Evolutionary conservation across 176 grass and related monocot species (phyloP).

Genomic region (Neostapfia colusana): DNA sequence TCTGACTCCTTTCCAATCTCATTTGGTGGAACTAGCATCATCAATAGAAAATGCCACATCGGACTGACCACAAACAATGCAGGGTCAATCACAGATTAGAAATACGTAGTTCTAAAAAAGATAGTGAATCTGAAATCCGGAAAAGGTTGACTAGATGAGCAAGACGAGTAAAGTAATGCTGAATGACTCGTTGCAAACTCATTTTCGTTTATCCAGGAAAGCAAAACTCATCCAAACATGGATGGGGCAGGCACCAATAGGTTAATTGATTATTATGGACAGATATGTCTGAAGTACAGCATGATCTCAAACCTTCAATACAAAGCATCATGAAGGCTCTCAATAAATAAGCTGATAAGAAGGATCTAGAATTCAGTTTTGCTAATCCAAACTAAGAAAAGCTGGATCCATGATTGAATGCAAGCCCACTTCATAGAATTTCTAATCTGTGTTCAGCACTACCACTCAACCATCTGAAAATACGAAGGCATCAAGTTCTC

Average conservation of each 20-base stretch:
- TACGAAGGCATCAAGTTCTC: slow-evolving; percentile 45
- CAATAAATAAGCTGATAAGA: slow-evolving; percentile 31
- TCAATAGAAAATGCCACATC: slow-evolving; percentile 30
- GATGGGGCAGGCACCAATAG: slow-evolving; percentile 5
- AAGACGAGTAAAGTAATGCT: slow-evolving; percentile 35
- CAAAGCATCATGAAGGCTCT: slow-evolving; percentile 11
- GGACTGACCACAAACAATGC: slow-evolving; percentile 31
- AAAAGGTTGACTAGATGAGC: slow-evolving; percentile 37
- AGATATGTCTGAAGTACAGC: slow-evolving; percentile 28
- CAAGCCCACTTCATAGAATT: slow-evolving; percentile 42
- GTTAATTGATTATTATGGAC: slow-evolving; percentile 13
- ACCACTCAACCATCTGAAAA: slow-evolving; percentile 39
- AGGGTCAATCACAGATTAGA: slow-evolving; percentile 28
- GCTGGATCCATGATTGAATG: slow-evolving; percentile 43
- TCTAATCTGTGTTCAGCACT: slow-evolving; percentile 32
- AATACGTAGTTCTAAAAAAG: not conserved
- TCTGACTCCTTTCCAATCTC: slow-evolving; percentile 56
- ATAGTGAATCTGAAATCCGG: slow-evolving; percentile 10
- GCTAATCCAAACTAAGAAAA: slow-evolving; percentile 26
- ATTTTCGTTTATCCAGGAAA: slow-evolving; percentile 17
- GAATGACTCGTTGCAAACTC: slow-evolving; percentile 43
- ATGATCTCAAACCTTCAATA: slow-evolving; percentile 34
- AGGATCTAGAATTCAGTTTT: slow-evolving; percentile 27
- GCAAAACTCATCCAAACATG: slow-evolving; percentile 8
- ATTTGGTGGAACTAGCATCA: slow-evolving; percentile 50